These are phyloP conservation scores for Clonostachys rosea DNA, from an alignment of 2,329 filamentous ascomycete species.

Conservation along the genomic window DNA sequence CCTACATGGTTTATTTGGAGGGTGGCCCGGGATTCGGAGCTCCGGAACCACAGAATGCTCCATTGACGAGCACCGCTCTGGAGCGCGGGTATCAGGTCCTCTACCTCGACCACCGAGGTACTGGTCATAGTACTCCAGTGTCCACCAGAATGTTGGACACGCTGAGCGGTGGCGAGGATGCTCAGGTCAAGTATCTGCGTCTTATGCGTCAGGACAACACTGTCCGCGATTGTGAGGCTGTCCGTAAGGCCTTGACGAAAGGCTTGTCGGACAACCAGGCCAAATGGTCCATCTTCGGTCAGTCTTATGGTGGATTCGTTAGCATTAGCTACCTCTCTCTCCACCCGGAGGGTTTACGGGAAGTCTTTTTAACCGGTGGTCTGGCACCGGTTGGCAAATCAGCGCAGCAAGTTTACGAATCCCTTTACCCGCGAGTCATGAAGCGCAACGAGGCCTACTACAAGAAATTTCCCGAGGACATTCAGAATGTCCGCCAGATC, in stretches of 20 bases:
- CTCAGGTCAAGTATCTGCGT: conserved; percentile 76
- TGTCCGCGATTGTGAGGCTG: conserved; percentile 82
- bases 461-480: conserved; percentile 77
- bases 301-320: conserved; percentile 91
- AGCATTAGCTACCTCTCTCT: conserved; percentile 78
- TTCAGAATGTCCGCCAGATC: conserved; percentile 62
- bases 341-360: conserved; percentile 70
- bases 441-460: conserved; percentile 79
- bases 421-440: conserved; percentile 64
- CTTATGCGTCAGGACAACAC: conserved; percentile 87
- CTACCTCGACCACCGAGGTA: conserved; percentile 86
- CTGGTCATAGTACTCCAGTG: conserved; percentile 78
- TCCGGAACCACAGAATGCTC: conserved; percentile 65
- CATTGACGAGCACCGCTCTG: conserved; percentile 65
- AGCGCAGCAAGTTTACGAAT: conserved; percentile 71
- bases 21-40: conserved; percentile 83
- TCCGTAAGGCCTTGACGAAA: conserved; percentile 68
- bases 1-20: conserved; percentile 70
- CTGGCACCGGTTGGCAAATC: conserved; percentile 70
- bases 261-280: conserved; percentile 65
- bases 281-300: conserved; percentile 83
- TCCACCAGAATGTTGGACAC: conserved; percentile 63
- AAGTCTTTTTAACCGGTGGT: conserved; percentile 82
- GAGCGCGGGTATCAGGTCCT: conserved; percentile 83
- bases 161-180: conserved; percentile 52